A percentile compares a stretch with the other conserved stretches of the same genome.
phyloP scores from a whole-genome alignment of 148 eudicot species.

The Dianthus caryophyllus region DNA sequence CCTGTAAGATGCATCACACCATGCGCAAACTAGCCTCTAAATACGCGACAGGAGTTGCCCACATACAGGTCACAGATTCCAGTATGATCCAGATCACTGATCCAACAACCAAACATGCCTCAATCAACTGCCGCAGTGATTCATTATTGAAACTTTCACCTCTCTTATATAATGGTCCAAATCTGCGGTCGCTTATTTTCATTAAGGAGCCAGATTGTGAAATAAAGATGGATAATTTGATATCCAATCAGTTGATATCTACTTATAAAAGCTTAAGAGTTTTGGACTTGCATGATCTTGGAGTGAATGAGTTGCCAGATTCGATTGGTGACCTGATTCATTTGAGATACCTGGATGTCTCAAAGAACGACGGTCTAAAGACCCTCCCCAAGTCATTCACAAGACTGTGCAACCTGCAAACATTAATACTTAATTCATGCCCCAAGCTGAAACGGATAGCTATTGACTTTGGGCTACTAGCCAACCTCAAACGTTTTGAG shows the following conservation, averaged over 20 bases:
- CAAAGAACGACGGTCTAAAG: constrained; percentile 9
- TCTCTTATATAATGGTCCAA: background rate
- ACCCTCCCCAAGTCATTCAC: constrained; percentile 15
- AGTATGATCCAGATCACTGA: background rate
- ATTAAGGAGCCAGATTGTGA: constrained; percentile 14
- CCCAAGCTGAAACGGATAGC: background rate
- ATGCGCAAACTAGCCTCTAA: constrained; percentile 6
- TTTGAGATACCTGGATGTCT: constrained; percentile 18
- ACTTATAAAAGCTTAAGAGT: constrained; percentile 14
- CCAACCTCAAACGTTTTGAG: constrained; percentile 8
- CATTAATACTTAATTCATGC: constrained; percentile 15
- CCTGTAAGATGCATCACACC: constrained; percentile 26
- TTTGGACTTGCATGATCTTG: constrained; percentile 10
- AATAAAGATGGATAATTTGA: background rate
- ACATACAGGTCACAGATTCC: constrained; percentile 3
- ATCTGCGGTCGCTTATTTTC: constrained; percentile 21
- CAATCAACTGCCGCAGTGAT: background rate
- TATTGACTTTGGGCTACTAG: constrained; percentile 8
- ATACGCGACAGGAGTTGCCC: background rate
- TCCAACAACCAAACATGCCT: constrained; percentile 14
- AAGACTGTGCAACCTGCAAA: constrained; percentile 9
- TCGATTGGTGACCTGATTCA: constrained; percentile 10
- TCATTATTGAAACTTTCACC: background rate
- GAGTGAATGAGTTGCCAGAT: constrained; percentile 3
- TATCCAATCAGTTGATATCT: constrained; percentile 8